phyloP scores from a whole-genome alignment of 2,329 filamentous ascomycete genomes.

The Fusarium equiseti region DNA sequence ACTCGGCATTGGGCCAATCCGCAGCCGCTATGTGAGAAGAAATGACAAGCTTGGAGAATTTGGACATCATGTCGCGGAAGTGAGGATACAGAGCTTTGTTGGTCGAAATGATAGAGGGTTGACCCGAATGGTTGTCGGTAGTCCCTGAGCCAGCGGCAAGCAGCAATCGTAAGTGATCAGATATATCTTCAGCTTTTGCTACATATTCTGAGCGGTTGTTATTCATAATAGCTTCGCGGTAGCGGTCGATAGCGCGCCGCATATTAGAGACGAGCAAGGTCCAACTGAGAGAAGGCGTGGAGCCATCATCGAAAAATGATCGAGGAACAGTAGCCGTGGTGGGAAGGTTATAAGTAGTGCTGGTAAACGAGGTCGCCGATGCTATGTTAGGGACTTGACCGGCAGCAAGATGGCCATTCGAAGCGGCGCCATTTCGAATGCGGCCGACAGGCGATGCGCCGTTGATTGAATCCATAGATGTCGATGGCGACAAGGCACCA shows the following conservation, averaged over 20 bases:
- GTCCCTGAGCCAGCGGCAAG: conserved; percentile 97
- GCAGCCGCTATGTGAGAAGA: conserved; percentile 97
- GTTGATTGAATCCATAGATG: conserved; percentile 91
- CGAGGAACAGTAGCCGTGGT: conserved; percentile 74
- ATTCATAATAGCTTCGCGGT: conserved; percentile 88
- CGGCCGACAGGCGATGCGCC: conserved; percentile 71
- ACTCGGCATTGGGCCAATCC: conserved; percentile 94
- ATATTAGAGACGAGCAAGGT: conserved; percentile 91
- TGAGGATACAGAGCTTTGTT: conserved; percentile 98
- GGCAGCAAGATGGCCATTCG: conserved; percentile 55
- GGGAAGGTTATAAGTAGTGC: conserved; percentile 67
- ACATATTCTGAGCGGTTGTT: conserved; percentile 91
- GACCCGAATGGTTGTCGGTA: conserved; percentile 98
- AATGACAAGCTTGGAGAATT: conserved; percentile 98
- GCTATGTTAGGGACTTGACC: conserved; percentile 64
- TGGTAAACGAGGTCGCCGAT: conserved; percentile 73
- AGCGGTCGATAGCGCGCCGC: conserved; percentile 88
- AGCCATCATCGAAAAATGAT: conserved; percentile 92
- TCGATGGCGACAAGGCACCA: conserved; percentile 83
- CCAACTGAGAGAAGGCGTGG: conserved; percentile 86
- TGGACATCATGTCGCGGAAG: conserved; percentile 99
- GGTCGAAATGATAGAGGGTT: conserved; percentile 98
- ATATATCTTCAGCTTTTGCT: conserved; percentile 95
- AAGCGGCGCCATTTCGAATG: conserved; percentile 67
- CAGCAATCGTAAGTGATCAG: conserved; percentile 91